Base-by-base conservation (phyloP, 441 rosid genomes). In the Erodium chrysanthum region DNA sequence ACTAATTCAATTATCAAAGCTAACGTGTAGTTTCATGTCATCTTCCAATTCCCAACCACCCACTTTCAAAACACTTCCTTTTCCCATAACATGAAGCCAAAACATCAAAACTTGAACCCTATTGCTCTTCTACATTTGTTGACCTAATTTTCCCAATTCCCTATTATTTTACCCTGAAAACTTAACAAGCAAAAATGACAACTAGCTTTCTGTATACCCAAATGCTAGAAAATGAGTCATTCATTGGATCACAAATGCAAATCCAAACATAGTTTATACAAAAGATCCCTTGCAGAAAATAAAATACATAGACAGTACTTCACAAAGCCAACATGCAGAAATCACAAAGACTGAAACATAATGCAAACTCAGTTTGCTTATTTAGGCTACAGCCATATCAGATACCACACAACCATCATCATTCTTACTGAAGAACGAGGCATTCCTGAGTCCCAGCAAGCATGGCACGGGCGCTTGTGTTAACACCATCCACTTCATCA, bases 341-440 rank as follows among this genome's bases (percentile, higher is more conserved):
- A 66, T 5, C 33, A 46, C 54, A 15, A 54, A 35, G 52, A 42
- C 22, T 2, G 10, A 14, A 22, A 61, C 44, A 33, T 7, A 35
- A 17, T 11, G 77, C 80, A 76, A 78, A 76, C 74, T 31, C 1
- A 58, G 78, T 70, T 58, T 71, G 71, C 80, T 74, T 81, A 76
- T 76, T 81, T 71, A 64, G 75, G 70, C 68, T 17, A 66, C 69
- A 52, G 64, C 70, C 64, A 66, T 58, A 56, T 52, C 65, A 44
- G 48, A 14, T 42, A 65, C 18, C 4, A 66, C 37, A 42, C 22
- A 64, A 73, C 79, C 65, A 25, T 5, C 8, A n/a, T n/a, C n/a
- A n/a, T 64, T 59, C 74, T 78, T 69, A 88, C 83, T 75, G 86
- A 77, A 68, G 85, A 74, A 85, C 86, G 7, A 84, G 74, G 80